Base-by-base conservation (phyloP, 2,329 filamentous ascomycete species). In the Colletotrichum karsti region DNA sequence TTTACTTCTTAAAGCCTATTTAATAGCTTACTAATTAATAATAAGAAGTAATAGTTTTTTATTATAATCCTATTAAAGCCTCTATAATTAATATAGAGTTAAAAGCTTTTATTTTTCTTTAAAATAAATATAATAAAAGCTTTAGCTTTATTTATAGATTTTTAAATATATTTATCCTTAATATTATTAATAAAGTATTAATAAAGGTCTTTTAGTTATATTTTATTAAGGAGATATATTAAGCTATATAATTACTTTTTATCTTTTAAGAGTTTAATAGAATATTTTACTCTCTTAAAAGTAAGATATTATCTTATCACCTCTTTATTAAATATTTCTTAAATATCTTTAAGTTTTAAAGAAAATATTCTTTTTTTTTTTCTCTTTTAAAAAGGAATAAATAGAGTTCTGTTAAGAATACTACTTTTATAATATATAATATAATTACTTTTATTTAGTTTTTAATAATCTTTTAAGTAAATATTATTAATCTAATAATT, bases 181-280 rank as follows among this genome's bases (percentile, higher is more conserved):
- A 1, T 46, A 9, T n/a, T 46, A 1, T 46, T 26, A 24, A 20
- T 26, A 26, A 26, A 7, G 24, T 46, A 26, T 5, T 46, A 46
- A 5, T 46, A n/a, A 26, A 46, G 12, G 0, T n/a, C 4, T 26
- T 46, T 2, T 46, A 46, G 3, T 46, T 46, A 26, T n/a, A n/a
- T n/a, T n/a, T n/a, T n/a, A n/a, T n/a, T n/a, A n/a, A n/a, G 0
- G 0, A 0, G 1, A 6, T 46, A 26, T 1, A 46, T 46, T n/a
- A 46, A 2, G 7, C 2, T 46, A 46, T 46, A 46, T 26, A 46
- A 10, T 46, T 13, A 3, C 13, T 46, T 46, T 2, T 26, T 46
- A 26, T 0, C 7, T 15, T 46, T 1, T n/a, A 22, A 1, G 13
- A 46, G 1, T 3, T 46, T 46, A 46, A 46, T 46, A 22, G 22